Evolutionary conservation across 2,329 filamentous ascomycete species (phyloP).

Genomic region (Penicillium sclerotiorum): DNA sequence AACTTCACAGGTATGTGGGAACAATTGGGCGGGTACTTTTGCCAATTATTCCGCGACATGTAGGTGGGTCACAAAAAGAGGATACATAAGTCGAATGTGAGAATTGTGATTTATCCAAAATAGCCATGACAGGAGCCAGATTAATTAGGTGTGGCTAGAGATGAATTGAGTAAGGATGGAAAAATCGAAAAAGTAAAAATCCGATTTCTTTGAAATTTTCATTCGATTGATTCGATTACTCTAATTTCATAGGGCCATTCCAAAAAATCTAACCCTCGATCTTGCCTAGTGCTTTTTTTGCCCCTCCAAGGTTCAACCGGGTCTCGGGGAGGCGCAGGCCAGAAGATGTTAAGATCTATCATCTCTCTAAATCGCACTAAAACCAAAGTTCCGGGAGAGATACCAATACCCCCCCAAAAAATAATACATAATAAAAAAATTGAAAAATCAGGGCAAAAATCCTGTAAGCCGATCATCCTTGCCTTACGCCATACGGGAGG

Average conservation of each 20-base stretch:
- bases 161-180: neutral
- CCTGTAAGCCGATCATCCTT: slow-evolving; percentile 34
- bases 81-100: neutral
- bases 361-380: slow-evolving; percentile 40
- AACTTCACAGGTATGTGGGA: too few species aligned
- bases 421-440: too few species aligned
- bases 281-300: slow-evolving; percentile 6
- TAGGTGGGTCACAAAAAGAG: neutral
- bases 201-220: neutral
- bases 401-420: too few species aligned
- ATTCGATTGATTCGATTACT: neutral
- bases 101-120: too few species aligned
- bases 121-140: too few species aligned
- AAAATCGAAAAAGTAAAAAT: neutral
- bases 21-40: slow-evolving; percentile 12
- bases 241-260: neutral
- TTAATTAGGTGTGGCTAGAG: too few species aligned
- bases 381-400: slow-evolving; percentile 36
- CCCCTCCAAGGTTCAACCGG: slow-evolving; percentile 14
- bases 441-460: too few species aligned
- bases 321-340: slow-evolving; percentile 24
- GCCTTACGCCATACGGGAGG: slow-evolving; percentile 29
- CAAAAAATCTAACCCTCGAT: neutral
- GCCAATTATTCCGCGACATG: slow-evolving; percentile 11
- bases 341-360: slow-evolving; percentile 39